Evolutionary conservation across 257 asterid species (phyloP).

Genomic region (Thymus quinquecostatus): DNA sequence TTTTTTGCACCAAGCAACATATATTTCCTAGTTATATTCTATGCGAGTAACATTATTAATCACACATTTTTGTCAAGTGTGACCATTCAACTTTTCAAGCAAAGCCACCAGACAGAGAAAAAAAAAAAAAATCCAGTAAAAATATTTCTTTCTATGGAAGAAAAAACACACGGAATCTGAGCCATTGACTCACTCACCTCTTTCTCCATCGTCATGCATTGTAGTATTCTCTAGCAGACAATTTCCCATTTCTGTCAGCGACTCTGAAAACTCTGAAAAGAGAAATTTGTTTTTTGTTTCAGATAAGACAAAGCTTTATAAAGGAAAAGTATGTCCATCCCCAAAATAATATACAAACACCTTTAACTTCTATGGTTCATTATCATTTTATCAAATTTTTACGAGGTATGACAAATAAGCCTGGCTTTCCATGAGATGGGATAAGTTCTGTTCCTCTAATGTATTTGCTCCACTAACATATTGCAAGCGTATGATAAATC

Average conservation of each 20-base stretch:
- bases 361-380: not conserved
- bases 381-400: not conserved
- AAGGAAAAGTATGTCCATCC: not conserved
- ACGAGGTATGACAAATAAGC: not conserved
- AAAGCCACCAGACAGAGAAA: slow-evolving; percentile 2
- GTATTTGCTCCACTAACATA: slow-evolving; percentile 7
- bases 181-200: slow-evolving; percentile 51
- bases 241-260: slow-evolving; percentile 86
- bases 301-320: not conserved
- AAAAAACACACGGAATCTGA: slow-evolving; percentile 21
- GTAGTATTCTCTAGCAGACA: slow-evolving; percentile 82
- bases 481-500: not conserved
- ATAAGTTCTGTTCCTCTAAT: not conserved
- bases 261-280: slow-evolving; percentile 86
- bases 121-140: not conserved
- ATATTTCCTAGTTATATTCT: slow-evolving; percentile 23
- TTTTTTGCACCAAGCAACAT: slow-evolving; percentile 2
- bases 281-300: slow-evolving; percentile 9
- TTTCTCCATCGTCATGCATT: slow-evolving; percentile 68
- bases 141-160: slow-evolving; percentile 13
- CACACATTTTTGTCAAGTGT: not conserved
- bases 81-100: not conserved
- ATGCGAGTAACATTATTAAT: slow-evolving; percentile 5
- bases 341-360: not conserved
- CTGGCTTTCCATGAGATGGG: not conserved